Base-by-base conservation (phyloP, 2,329 filamentous ascomycete species). In the Nemania sp. region DNA sequence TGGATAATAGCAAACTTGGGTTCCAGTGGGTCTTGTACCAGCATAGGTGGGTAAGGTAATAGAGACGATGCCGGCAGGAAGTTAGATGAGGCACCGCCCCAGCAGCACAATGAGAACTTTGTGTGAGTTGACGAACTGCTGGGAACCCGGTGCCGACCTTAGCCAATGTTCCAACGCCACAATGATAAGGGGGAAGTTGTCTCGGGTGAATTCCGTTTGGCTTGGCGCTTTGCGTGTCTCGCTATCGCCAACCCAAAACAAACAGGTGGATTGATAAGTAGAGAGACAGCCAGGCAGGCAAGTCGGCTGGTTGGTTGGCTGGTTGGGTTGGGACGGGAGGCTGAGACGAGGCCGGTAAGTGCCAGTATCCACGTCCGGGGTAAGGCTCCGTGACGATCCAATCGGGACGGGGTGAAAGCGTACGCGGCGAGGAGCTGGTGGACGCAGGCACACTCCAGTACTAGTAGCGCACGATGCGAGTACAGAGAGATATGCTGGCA, bases 261-360 rank as follows among this genome's bases (percentile, higher is more conserved):
- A 15, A 36, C 44, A 52, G 46, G 50, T 49, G 49, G 54, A 23
- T 43, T 23, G 30, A 33, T 44, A 15, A 17, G 42, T 33, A 52
- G 22, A 20, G 20, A 42, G 33, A 41, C 20, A 19, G 41, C 9
- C 41, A 19, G 20, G 46, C 22, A 52, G 47, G 28, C 20, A 42
- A 31, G 36, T 42, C 44, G 49, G 34, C 37, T 22, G 24, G 36
- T 40, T 8, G 12, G 36, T 23, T 33, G 22, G 17, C 20, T 33
- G 45, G 42, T 24, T 17, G 17, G n/a, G n/a, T n/a, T 45, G 24
- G 44, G n/a, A 36, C 46, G 28, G 37, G 54, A 51, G 57, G 60
- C 57, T 61, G 57, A 61, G 52, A 39, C 28, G 44, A 55, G 50
- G 56, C 39, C 45, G 17, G 46, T 8, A 33, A 39, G 40, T 17